Percentiles rank a stretch among this genome's conserved stretches.
These are phyloP conservation scores for Verticillium longisporum DNA, from an alignment of 2,329 filamentous ascomycete species.

Conservation along the genomic window DNA sequence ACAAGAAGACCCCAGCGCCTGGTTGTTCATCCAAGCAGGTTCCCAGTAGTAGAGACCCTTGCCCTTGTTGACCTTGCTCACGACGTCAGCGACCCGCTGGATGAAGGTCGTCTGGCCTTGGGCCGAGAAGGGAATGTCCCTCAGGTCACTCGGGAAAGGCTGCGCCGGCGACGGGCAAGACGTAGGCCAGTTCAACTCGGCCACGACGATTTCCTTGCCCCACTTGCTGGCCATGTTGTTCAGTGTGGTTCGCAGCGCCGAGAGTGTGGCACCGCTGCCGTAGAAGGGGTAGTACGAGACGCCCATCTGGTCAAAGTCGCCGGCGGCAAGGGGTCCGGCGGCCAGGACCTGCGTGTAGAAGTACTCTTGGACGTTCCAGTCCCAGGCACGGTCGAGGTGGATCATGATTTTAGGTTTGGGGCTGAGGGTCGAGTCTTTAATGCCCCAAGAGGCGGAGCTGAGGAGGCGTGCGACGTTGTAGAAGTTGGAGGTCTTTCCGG, in stretches of 20 bases:
- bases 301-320: constrained; percentile 65
- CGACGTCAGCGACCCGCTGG: constrained; percentile 48
- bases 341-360: constrained; percentile 55
- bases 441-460: constrained; percentile 55
- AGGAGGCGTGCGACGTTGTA: constrained; percentile 58
- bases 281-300: constrained; percentile 73
- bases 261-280: constrained; percentile 49
- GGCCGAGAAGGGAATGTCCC: constrained; percentile 52
- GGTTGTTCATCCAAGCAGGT: constrained; percentile 63
- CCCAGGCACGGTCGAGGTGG: constrained; percentile 71
- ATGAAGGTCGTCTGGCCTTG: constrained; percentile 59
- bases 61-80: constrained; percentile 45
- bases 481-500: constrained; percentile 47
- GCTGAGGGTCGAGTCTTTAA: constrained; percentile 54
- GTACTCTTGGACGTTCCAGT: constrained; percentile 58
- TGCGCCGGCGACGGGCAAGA: constrained; percentile 52
- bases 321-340: constrained; percentile 37
- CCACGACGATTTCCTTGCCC: constrained; percentile 61
- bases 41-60: constrained; percentile 68
- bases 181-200: constrained; percentile 65
- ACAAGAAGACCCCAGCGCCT: constrained; percentile 58
- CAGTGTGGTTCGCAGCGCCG: constrained; percentile 47
- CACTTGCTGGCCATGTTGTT: constrained; percentile 53
- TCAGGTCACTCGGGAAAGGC: constrained; percentile 54
- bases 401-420: constrained; percentile 64